phyloP scores from a whole-genome alignment of 371 early-diverging fungal genomes.

The Amoeboaphelidium protococcarum region DNA sequence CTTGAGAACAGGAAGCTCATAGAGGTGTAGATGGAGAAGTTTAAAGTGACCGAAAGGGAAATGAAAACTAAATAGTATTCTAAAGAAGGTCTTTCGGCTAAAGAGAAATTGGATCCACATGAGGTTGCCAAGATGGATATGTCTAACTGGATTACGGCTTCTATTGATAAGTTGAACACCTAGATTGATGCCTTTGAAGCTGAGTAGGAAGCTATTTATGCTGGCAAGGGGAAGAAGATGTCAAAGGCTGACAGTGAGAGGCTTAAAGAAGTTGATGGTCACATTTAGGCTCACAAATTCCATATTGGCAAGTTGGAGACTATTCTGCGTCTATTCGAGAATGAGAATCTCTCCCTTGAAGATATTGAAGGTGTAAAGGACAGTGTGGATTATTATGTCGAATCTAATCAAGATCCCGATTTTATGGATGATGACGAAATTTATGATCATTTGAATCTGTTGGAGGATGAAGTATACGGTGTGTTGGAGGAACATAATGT shows the following conservation, averaged over 20 bases:
- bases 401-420: conserved; percentile 52
- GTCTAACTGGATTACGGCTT: conserved; percentile 46
- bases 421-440: conserved; percentile 72
- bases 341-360: conserved; percentile 58
- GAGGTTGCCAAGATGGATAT: conserved; percentile 62
- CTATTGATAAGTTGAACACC: conserved; percentile 47
- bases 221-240: conserved; percentile 39
- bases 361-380: conserved; percentile 50
- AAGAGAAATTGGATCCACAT: conserved; percentile 62
- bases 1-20: conserved; percentile 70
- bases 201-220: conserved; percentile 49
- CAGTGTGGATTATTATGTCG: conserved; percentile 65
- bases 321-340: conserved; percentile 63
- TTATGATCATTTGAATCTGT: conserved; percentile 72
- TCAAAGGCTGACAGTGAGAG: conserved; percentile 40
- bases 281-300: conserved; percentile 58
- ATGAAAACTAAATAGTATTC: conserved; percentile 95
- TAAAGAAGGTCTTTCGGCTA: conserved; percentile 61
- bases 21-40: conserved; percentile 90
- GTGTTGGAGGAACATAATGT: conserved; percentile 8
- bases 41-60: conserved; percentile 88
- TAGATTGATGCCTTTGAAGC: conserved; percentile 58
- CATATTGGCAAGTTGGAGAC: conserved; percentile 70
- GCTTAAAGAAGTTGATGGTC: conserved; percentile 29
- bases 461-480: conserved; percentile 51